Conservation (phyloP, 345 rosid species). For the Clausena lansium region DNA sequence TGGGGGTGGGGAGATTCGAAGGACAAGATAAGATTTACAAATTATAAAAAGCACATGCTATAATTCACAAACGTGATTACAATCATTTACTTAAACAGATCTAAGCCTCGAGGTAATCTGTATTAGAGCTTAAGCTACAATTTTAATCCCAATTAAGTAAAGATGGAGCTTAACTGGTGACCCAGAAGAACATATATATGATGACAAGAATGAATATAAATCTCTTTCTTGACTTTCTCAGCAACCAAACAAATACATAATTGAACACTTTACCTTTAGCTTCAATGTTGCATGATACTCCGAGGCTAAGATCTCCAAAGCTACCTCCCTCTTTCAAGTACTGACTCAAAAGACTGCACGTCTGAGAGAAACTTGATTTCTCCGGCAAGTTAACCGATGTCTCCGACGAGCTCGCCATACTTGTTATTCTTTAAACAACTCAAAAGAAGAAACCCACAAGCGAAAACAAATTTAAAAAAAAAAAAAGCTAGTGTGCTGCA, state of each 20-base stretch:
- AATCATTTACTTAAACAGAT: background rate
- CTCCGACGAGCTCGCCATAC: conserved; percentile 61
- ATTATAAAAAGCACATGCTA: conserved; percentile 1
- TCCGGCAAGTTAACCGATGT: conserved; percentile 31
- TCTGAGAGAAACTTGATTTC: conserved; percentile 60
- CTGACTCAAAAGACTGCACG: conserved; percentile 67
- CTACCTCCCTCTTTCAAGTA: conserved; percentile 72
- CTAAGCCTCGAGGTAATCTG: background rate
- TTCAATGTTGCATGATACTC: conserved; percentile 50
- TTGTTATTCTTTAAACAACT: background rate
- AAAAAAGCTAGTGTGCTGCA: background rate
- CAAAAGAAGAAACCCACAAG: background rate
- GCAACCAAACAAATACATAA: conserved; percentile 1
- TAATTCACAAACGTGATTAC: background rate
- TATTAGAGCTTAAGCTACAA: background rate
- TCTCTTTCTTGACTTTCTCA: background rate
- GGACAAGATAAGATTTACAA: background rate
- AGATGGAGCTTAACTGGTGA: background rate
- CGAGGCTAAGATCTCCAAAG: conserved; percentile 71
- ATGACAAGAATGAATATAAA: background rate
- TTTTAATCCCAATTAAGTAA: background rate
- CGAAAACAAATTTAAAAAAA: background rate
- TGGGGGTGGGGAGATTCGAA: background rate
- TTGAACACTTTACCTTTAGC: conserved; percentile 36
- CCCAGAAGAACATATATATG: background rate